Conservation (phyloP, 2,329 filamentous ascomycete species). For the Cercospora nicotianae region DNA sequence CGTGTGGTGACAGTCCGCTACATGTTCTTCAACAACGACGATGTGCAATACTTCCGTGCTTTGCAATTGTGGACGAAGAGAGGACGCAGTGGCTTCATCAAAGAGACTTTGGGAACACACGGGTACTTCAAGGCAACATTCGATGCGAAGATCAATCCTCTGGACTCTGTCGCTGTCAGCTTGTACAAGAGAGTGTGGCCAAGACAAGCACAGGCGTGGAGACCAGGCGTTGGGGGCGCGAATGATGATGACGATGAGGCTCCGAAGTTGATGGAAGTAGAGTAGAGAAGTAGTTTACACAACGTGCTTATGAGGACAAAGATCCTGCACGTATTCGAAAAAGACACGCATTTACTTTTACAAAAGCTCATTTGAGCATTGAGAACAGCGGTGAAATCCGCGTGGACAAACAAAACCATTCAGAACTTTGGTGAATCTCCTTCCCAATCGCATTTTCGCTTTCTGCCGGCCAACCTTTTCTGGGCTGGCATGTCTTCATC, state of each 20-base stretch:
- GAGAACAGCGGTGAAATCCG: neutral
- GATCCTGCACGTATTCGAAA: neutral
- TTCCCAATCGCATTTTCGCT: neutral
- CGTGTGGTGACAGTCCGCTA: slow-evolving; percentile 94
- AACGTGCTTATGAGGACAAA: neutral
- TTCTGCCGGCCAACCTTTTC: neutral
- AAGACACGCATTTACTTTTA: neutral
- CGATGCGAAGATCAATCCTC: slow-evolving; percentile 91
- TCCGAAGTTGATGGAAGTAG: slow-evolving; percentile 24
- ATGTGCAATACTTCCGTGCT: slow-evolving; percentile 97
- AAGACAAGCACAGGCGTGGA: slow-evolving; percentile 43
- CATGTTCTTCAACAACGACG: slow-evolving; percentile 98
- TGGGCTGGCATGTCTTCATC: neutral
- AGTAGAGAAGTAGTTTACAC: neutral
- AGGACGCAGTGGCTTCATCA: slow-evolving; percentile 85
- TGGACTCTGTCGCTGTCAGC: slow-evolving; percentile 89
- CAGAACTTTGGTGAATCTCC: neutral
- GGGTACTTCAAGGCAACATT: slow-evolving; percentile 99
- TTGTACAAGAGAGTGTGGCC: slow-evolving; percentile 61
- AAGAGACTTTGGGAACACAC: slow-evolving; percentile 91
- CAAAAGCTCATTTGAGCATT: neutral
- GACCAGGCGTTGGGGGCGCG: slow-evolving; percentile 5
- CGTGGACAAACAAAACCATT: neutral
- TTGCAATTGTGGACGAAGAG: slow-evolving; percentile 90
- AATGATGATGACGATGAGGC: slow-evolving; percentile 13